These are phyloP conservation scores for Leptographium radiaticola DNA, from an alignment of 2,329 filamentous ascomycete species.

Conservation along the genomic window DNA sequence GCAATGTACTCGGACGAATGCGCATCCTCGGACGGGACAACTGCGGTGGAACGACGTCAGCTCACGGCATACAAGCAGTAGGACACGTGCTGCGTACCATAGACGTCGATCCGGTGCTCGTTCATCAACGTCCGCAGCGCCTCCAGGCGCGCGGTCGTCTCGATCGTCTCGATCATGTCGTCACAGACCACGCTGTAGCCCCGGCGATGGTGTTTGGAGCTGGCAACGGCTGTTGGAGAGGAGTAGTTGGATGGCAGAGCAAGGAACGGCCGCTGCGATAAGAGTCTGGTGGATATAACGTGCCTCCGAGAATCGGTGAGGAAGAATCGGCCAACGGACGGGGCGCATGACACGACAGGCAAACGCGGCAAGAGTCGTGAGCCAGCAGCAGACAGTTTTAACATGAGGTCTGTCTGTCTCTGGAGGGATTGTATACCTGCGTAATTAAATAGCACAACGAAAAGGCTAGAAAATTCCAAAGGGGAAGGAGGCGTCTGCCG, in stretches of 20 bases:
- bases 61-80: slow-evolving; percentile 11
- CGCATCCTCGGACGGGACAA: slow-evolving; percentile 92
- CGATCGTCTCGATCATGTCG: slow-evolving; percentile 57
- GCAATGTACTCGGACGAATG: slow-evolving; percentile 98
- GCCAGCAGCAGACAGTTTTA: background rate
- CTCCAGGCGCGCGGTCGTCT: slow-evolving; percentile 65
- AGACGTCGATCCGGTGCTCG: slow-evolving; percentile 75
- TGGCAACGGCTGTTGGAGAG: background rate
- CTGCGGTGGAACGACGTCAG: slow-evolving; percentile 31
- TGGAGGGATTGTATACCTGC: background rate
- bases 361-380: background rate
- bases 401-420: background rate
- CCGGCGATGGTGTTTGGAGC: background rate
- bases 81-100: slow-evolving; percentile 42
- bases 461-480: background rate
- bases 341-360: background rate
- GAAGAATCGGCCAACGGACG: background rate
- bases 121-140: slow-evolving; percentile 77
- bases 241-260: slow-evolving; percentile 1
- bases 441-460: background rate
- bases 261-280: background rate
- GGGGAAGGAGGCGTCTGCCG: background rate
- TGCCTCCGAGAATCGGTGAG: background rate
- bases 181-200: slow-evolving; percentile 5
- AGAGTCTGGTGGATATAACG: background rate